A percentile compares a stretch with the other conserved stretches of the same genome.
Conservation (phyloP, 345 rosid genomes). For the Salix brachista region DNA sequence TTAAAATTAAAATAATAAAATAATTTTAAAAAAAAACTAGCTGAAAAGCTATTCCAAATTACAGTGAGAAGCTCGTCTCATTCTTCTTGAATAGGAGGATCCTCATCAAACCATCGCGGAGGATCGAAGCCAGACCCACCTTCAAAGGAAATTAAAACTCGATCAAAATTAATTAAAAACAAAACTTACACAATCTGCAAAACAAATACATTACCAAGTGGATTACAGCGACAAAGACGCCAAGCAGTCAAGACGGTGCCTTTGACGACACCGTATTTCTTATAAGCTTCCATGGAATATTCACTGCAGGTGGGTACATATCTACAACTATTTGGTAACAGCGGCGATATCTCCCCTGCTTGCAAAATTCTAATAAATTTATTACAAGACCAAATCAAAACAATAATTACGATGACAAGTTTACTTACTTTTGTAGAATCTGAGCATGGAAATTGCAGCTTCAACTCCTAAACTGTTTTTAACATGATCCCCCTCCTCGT, state of each 20-base stretch:
- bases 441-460: conserved; percentile 69
- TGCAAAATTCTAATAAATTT: neutral
- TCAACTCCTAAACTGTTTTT: conserved; percentile 52
- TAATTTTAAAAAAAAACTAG: no score
- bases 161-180: neutral
- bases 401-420: neutral
- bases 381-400: neutral
- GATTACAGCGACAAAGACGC: conserved; percentile 94
- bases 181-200: neutral
- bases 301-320: conserved; percentile 86
- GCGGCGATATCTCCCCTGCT: conserved; percentile 87
- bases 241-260: conserved; percentile 70
- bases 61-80: conserved; percentile 13
- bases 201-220: conserved; percentile 49
- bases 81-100: conserved; percentile 35
- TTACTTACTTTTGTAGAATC: conserved; percentile 66
- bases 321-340: conserved; percentile 72
- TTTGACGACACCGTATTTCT: conserved; percentile 72
- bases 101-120: conserved; percentile 85
- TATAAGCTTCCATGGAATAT: conserved; percentile 91
- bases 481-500: conserved; percentile 26
- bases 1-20: no score
- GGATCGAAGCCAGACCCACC: conserved; percentile 90
- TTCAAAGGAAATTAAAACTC: conserved; percentile 7
- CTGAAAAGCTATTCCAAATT: no score